Conservation (phyloP, 1,139 yeast genomes). For the Geotrichum cucujoidarum region DNA sequence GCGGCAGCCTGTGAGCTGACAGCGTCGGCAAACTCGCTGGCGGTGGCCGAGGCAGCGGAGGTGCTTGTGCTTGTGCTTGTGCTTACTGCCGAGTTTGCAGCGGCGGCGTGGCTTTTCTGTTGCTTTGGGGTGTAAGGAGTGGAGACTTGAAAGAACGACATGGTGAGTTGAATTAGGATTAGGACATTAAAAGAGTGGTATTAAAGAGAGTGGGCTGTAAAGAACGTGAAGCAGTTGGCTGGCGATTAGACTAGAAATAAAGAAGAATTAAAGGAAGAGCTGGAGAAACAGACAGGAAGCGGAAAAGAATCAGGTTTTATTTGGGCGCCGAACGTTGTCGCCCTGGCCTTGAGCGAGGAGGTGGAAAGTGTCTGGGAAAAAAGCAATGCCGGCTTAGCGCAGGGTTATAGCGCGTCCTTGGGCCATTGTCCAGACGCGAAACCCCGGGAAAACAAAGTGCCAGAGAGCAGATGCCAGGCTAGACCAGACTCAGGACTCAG, state of each 20-base stretch:
- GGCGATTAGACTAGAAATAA: neutral
- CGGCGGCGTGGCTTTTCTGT: neutral
- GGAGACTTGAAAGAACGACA: constrained; percentile 10
- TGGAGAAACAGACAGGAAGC: neutral
- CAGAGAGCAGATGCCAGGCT: too few species aligned
- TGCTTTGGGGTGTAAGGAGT: constrained; percentile 14
- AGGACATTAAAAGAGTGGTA: neutral
- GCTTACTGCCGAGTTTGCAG: neutral
- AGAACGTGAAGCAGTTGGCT: neutral
- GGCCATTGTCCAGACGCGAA: too few species aligned
- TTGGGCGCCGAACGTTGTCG: too few species aligned
- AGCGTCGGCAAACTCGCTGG: too few species aligned
- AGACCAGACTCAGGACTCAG: too few species aligned
- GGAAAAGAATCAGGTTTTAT: neutral
- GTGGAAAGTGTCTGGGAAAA: too few species aligned
- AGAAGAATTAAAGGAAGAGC: constrained; percentile 1
- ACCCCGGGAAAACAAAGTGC: too few species aligned
- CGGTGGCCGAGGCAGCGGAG: too few species aligned
- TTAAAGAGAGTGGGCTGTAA: neutral
- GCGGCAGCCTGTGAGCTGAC: neutral
- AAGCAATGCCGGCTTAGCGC: too few species aligned
- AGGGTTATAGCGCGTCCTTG: too few species aligned
- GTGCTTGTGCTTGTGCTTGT: too few species aligned
- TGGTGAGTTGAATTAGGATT: neutral
- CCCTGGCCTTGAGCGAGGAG: constrained; percentile 3